These are phyloP conservation scores for Scalesia atractyloides DNA, from an alignment of 129 eudicot species.

Conservation along the genomic window DNA sequence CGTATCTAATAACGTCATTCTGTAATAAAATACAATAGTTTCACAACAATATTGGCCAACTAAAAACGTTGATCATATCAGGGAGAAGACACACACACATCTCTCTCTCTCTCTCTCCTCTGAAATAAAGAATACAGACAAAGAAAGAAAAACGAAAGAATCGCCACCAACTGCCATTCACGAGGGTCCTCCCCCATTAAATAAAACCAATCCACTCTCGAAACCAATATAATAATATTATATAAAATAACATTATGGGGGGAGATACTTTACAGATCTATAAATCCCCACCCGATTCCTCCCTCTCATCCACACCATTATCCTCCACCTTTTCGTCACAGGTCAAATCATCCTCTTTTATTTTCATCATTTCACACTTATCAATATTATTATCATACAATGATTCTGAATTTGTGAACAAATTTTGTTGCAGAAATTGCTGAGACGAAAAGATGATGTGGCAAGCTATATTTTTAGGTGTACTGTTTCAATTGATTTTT, in stretches of 20 bases:
- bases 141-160: constrained; percentile 32
- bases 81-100: neutral
- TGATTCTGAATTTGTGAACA: neutral
- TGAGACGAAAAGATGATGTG: constrained; percentile 44
- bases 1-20: too few species aligned
- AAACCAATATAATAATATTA: neutral
- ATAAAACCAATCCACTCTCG: constrained; percentile 20
- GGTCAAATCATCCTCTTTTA: constrained; percentile 22
- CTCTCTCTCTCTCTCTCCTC: too few species aligned
- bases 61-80: neutral
- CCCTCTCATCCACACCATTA: constrained; percentile 25
- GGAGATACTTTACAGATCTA: constrained; percentile 40
- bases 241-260: constrained; percentile 20
- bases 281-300: constrained; percentile 9
- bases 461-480: constrained; percentile 38
- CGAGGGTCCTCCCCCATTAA: constrained; percentile 20
- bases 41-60: neutral
- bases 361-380: constrained; percentile 6
- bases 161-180: constrained; percentile 38
- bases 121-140: constrained; percentile 9
- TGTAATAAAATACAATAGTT: neutral
- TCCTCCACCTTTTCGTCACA: constrained; percentile 24
- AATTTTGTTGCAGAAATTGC: constrained; percentile 16
- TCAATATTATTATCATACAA: neutral
- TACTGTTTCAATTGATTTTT: constrained; percentile 43